Evolutionary conservation across 2,329 filamentous ascomycete species (phyloP).

Genomic region (Aspergillus pseudoglaucus): DNA sequence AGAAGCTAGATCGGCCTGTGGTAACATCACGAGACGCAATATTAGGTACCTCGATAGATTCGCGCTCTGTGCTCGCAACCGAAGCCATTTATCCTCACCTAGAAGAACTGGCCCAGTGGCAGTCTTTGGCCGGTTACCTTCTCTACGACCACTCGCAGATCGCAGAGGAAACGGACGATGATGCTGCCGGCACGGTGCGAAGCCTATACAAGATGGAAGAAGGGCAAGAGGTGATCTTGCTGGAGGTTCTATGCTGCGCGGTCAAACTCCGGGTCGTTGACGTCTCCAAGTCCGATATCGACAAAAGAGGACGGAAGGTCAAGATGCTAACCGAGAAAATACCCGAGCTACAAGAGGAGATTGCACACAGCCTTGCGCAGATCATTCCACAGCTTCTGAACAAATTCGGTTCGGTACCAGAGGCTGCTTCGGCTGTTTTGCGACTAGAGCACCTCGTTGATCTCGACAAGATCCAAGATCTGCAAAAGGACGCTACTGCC

Average conservation of each 20-base stretch:
- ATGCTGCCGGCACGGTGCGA: conserved; percentile 60
- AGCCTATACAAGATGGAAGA: conserved; percentile 65
- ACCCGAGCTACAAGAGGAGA: conserved; percentile 67
- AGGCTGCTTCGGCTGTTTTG: conserved; percentile 78
- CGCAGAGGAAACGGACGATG: conserved; percentile 48
- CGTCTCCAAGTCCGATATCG: conserved; percentile 54
- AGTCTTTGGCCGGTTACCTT: conserved; percentile 79
- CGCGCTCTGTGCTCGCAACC: conserved; percentile 76
- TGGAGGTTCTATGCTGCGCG: conserved; percentile 78
- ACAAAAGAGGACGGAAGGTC: conserved; percentile 50
- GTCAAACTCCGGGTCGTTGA: conserved; percentile 68
- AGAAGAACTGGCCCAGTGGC: conserved; percentile 77
- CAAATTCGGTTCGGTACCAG: conserved; percentile 86
- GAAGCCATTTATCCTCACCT: conserved; percentile 80
- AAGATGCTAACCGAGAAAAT: conserved; percentile 57
- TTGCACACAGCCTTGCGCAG: conserved; percentile 68
- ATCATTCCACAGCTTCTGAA: conserved; percentile 80
- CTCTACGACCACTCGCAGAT: conserved; percentile 80
- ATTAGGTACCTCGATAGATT: conserved; percentile 63
- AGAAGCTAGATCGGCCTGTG: conserved; percentile 17
- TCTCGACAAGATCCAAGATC: conserved; percentile 77
- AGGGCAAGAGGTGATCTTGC: conserved; percentile 73
- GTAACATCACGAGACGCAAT: conserved; percentile 33
- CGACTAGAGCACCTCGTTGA: conserved; percentile 81
- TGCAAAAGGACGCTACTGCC: conserved; percentile 76